Percentiles rank a stretch among this genome's conserved stretches.
Evolutionary conservation across 2,329 filamentous ascomycete species (phyloP).

Genomic region (Ceratocystis ficicola): DNA sequence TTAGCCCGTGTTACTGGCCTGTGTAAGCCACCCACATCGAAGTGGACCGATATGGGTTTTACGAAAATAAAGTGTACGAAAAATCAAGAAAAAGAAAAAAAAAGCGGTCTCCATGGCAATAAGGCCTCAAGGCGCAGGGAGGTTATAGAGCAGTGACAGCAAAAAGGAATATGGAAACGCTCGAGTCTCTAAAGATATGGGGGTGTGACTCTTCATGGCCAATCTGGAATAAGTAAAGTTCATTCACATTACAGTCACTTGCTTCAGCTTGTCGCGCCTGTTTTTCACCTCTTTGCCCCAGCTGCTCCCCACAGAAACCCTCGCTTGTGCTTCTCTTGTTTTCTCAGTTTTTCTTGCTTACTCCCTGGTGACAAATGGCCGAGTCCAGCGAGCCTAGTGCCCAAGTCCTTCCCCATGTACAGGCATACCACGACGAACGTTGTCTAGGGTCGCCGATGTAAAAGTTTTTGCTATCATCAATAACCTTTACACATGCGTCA

Average conservation of each 20-base stretch:
- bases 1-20: too few relatives aligned
- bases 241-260: too few relatives aligned
- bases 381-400: constrained; percentile 22
- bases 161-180: too few relatives aligned
- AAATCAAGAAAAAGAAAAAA: too few relatives aligned
- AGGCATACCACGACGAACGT: constrained; percentile 24
- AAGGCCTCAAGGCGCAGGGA: too few relatives aligned
- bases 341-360: background rate
- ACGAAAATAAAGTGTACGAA: too few relatives aligned
- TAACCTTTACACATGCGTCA: constrained; percentile 24
- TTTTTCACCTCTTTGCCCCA: background rate
- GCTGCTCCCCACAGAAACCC: background rate
- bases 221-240: background rate
- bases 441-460: constrained; percentile 25
- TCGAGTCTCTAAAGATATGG: too few relatives aligned
- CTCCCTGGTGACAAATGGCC: constrained; percentile 5
- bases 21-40: too few relatives aligned
- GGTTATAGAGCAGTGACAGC: too few relatives aligned
- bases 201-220: background rate
- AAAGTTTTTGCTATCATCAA: constrained; percentile 23
- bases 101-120: too few relatives aligned
- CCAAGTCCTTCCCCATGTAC: constrained; percentile 24
- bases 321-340: background rate
- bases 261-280: too few relatives aligned
- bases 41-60: too few relatives aligned